Evolutionary conservation across 169 alveolate genomes (phyloP).

Genomic region (Perkinsus olseni): DNA sequence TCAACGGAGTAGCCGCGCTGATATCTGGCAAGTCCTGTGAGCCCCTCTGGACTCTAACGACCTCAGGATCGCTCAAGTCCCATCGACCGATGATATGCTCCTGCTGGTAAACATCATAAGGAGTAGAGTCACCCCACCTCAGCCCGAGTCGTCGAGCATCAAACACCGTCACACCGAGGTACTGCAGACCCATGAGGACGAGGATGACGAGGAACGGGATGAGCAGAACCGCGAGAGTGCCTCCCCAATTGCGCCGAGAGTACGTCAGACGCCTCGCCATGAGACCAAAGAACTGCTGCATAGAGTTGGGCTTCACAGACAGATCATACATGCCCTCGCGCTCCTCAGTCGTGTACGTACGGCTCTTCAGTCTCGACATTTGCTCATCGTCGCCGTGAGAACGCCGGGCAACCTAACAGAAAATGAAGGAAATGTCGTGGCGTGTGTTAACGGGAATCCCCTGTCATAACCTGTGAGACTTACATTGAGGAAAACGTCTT

Average conservation of each 20-base stretch:
- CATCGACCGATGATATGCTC: neutral
- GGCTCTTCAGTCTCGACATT: neutral
- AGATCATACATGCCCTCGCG: neutral
- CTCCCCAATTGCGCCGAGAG: neutral
- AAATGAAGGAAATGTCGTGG: neutral
- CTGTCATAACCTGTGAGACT: too few species aligned
- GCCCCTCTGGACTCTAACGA: neutral
- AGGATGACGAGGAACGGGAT: neutral
- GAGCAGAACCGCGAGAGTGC: neutral
- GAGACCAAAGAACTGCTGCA: neutral
- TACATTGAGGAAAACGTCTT: slow-evolving; percentile 74
- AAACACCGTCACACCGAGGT: neutral
- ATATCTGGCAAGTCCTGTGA: neutral
- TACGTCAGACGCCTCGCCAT: neutral
- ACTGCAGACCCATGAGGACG: neutral
- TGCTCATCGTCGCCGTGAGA: neutral
- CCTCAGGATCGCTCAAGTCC: neutral
- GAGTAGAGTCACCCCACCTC: neutral
- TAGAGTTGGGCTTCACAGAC: neutral
- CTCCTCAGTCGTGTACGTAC: neutral
- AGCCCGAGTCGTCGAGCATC: neutral
- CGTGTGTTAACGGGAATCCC: too few species aligned
- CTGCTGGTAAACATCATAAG: neutral
- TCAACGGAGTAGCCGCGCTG: neutral
- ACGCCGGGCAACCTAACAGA: neutral